phyloP scores from a whole-genome alignment of 2,329 filamentous ascomycete genomes.

The Colletotrichum filicis region DNA sequence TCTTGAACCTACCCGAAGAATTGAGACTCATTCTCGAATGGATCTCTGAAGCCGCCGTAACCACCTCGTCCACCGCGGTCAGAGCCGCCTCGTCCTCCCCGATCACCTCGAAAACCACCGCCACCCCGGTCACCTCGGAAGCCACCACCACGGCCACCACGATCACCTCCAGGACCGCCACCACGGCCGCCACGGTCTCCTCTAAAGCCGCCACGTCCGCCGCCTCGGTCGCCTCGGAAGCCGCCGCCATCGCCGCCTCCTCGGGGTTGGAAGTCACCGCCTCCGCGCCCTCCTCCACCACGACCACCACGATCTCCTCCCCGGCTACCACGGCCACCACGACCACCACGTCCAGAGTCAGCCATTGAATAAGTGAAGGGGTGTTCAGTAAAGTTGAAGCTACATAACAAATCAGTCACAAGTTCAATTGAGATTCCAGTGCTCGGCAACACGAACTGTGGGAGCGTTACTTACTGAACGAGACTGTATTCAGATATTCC shows the following conservation, averaged over 20 bases:
- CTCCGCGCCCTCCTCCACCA: constrained; percentile 3
- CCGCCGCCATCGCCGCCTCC: constrained; percentile 35
- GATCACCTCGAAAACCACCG: constrained; percentile 4
- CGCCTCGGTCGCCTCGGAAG: constrained; percentile 34
- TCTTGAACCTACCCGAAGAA: constrained; percentile 29
- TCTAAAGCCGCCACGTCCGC: constrained; percentile 30
- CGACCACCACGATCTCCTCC: constrained; percentile 17
- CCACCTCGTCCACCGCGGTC: constrained; percentile 34
- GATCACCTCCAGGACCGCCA: constrained; percentile 34
- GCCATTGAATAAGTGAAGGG: constrained; percentile 5
- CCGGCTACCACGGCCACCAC: background rate
- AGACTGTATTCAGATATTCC: background rate
- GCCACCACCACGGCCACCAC: constrained; percentile 24
- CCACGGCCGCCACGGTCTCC: constrained; percentile 33
- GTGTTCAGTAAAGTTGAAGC: background rate
- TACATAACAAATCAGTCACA: background rate
- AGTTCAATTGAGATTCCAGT: background rate
- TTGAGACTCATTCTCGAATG: constrained; percentile 34
- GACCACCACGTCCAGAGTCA: constrained; percentile 26
- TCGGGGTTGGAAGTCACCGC: constrained; percentile 20
- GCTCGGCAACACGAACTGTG: background rate
- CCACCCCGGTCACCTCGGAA: constrained; percentile 29
- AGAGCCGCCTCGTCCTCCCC: constrained; percentile 18
- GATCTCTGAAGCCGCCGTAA: constrained; percentile 34
- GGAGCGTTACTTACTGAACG: too few relatives aligned